phyloP scores from a whole-genome alignment of 495 filamentous ascomycete genomes.

The Diplogelasinospora grovesii region DNA sequence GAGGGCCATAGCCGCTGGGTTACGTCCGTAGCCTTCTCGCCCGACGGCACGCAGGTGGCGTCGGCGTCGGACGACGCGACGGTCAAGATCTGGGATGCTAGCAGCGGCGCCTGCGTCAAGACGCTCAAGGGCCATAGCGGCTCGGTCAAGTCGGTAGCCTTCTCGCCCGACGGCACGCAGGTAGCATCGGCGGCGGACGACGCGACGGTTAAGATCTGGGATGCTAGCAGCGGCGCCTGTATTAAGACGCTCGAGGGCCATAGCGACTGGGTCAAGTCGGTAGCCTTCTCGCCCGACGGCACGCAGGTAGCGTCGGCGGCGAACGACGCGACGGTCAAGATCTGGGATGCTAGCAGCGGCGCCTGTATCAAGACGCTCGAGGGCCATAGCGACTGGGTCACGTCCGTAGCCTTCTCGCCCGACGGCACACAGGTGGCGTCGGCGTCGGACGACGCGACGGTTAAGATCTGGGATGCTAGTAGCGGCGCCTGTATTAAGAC shows the following conservation, averaged over 20 bases:
- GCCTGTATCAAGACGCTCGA: no score
- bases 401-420: slow-evolving; percentile 1
- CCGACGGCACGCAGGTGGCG: slow-evolving; percentile 14
- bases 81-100: slow-evolving; percentile 28
- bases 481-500: slow-evolving; percentile 9
- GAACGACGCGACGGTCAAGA: no score
- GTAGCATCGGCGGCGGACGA: slow-evolving; percentile 27
- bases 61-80: slow-evolving; percentile 27
- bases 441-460: slow-evolving; percentile 22
- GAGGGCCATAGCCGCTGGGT: background rate
- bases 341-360: no score
- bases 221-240: no score
- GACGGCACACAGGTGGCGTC: slow-evolving; percentile 21
- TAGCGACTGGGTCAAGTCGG: slow-evolving; percentile 9
- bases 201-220: slow-evolving; percentile 30
- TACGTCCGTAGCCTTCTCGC: background rate
- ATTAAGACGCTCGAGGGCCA: no score
- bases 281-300: slow-evolving; percentile 33
- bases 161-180: slow-evolving; percentile 6
- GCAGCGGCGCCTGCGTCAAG: slow-evolving; percentile 6
- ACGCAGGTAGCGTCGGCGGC: slow-evolving; percentile 4
- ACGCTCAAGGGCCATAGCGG: background rate
- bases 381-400: background rate
- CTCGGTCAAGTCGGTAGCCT: no score
- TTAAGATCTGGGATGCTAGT: slow-evolving; percentile 28